Percentiles rank a stretch among this genome's conserved stretches.
phyloP scores from a whole-genome alignment of 805 yeast species.

The Suhomyces prunicola region DNA sequence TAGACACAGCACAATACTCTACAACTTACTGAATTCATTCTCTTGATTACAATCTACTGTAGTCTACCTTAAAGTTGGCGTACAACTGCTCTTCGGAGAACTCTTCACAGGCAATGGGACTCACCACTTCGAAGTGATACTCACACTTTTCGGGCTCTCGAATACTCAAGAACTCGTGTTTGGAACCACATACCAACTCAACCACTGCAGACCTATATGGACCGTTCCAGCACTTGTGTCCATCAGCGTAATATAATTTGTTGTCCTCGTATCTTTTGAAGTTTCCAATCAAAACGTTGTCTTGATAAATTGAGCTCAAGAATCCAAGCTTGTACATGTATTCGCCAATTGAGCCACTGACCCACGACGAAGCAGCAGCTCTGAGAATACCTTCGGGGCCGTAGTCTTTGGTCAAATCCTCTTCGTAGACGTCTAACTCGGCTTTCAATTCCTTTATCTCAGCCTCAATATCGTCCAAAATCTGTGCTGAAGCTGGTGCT shows the following conservation, averaged over 20 bases:
- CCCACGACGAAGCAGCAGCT: constrained; percentile 50
- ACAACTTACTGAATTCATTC: background rate
- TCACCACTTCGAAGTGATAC: constrained; percentile 52
- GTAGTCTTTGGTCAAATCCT: constrained; percentile 29
- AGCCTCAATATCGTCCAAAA: constrained; percentile 15
- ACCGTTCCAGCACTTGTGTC: constrained; percentile 93
- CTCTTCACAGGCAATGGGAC: constrained; percentile 46
- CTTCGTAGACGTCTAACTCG: constrained; percentile 11
- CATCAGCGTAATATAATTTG: constrained; percentile 48
- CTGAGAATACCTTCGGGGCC: constrained; percentile 68
- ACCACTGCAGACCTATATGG: constrained; percentile 73
- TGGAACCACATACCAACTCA: constrained; percentile 62
- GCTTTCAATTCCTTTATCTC: constrained; percentile 14
- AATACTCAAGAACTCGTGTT: constrained; percentile 56
- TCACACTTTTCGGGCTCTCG: constrained; percentile 88
- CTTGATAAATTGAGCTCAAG: constrained; percentile 56
- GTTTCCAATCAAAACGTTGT: constrained; percentile 50
- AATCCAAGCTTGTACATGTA: constrained; percentile 66
- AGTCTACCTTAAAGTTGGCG: constrained; percentile 25
- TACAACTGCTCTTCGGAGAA: constrained; percentile 26
- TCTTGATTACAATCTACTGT: constrained; percentile 6
- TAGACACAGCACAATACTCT: background rate
- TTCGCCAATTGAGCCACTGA: constrained; percentile 56
- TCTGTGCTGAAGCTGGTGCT: background rate
- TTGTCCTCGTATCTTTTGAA: constrained; percentile 26